Conservation (phyloP, 225 moss, liverwort and hornwort species). For the Thuidium tamariscinum region DNA sequence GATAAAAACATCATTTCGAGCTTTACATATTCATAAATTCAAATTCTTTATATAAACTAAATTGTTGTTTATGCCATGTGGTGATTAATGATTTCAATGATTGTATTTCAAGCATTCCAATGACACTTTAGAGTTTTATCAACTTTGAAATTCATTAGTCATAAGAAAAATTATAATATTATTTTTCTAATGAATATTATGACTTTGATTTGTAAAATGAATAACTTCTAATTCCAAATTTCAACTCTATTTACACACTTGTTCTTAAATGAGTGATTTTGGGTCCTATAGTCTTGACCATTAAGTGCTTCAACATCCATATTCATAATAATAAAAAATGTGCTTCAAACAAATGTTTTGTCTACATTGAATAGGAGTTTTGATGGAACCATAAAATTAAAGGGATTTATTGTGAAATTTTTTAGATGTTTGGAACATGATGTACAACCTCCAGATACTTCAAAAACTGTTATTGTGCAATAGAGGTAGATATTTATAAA, state of each 20-base stretch:
- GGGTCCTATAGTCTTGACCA: not conserved
- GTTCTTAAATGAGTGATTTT: not conserved
- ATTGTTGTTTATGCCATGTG: fast-evolving
- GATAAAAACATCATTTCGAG: not conserved
- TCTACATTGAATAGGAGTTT: too few relatives aligned
- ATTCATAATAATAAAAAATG: fast-evolving
- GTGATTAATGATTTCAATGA: fast-evolving
- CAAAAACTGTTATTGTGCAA: too few relatives aligned
- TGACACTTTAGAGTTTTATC: fast-evolving
- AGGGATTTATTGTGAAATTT: too few relatives aligned
- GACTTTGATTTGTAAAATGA: not conserved
- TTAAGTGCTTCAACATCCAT: not conserved
- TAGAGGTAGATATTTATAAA: too few relatives aligned
- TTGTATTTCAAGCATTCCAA: not conserved
- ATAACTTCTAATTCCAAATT: not conserved
- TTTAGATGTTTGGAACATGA: too few relatives aligned
- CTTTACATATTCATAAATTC: too few relatives aligned
- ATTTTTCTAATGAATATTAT: not conserved
- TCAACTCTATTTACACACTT: not conserved
- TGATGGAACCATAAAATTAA: too few relatives aligned
- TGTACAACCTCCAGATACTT: too few relatives aligned
- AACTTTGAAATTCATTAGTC: not conserved
- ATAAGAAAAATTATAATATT: not conserved
- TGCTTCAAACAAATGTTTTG: not conserved
- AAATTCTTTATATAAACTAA: not conserved